Evolutionary conservation across 2,329 filamentous ascomycete species (phyloP), one percentile per base, ranked within the genome.

Genomic region (Phoma sp.): DNA sequence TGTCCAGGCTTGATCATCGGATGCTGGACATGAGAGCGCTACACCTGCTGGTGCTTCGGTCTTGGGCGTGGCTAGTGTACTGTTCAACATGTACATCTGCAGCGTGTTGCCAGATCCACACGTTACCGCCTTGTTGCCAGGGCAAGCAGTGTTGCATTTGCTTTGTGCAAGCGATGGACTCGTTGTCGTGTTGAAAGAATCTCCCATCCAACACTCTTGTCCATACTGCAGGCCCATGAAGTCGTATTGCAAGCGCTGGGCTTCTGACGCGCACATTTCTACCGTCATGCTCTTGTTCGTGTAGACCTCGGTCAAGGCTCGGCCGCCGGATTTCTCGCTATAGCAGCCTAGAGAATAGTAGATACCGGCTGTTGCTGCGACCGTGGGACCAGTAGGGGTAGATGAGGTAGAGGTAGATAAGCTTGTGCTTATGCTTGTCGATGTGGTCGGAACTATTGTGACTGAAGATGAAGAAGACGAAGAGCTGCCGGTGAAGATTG

Each of bases 21-120:
- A 35, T 4, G 43, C 17, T 0, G 50, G 50, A 17, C 50, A 47
- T 15, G 37, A 22, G 10, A 53, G 50, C 17, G 43, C 22, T 36
- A 29, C 17, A 19, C 38, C 25, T 19, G 36, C 13, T 31, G 50
- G 50, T 22, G 37, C 43, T 7, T 46, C 22, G 22, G 29, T 40
- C 22, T 17, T 36, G 5, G 43, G 50, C 12, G 50, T 37, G 3
- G 43, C 43, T 13, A 53, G n/a, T 5, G 50, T 53, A 32, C 43
- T 53, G 24, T 53, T 53, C 3, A 53, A 37, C 43, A 47, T 47
- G 17, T 53, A 53, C 43, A 53, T 47, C 50, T 53, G 50, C 31
- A 53, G 13, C 12, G 36, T 46, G 6, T 22, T 45, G 43, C 43
- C 37, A 2, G 43, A 39, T 46, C 43, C 43, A 39, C 50, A 52